These are phyloP conservation scores for Solanum arcanum DNA, from an alignment of 257 asterid species.

Conservation along the genomic window DNA sequence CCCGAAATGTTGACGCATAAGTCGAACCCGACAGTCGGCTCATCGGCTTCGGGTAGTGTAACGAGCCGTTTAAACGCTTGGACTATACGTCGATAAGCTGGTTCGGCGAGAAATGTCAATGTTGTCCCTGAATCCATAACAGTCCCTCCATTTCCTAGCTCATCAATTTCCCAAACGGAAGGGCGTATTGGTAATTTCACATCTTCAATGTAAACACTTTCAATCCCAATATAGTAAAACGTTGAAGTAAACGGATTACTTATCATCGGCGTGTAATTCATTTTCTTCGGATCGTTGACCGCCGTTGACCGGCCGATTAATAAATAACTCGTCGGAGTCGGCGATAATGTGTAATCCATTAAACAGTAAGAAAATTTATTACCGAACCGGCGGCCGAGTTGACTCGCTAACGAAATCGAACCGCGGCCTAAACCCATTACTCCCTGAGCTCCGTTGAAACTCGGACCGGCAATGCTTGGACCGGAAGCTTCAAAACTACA, in stretches of 20 bases:
- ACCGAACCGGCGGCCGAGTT: conserved; percentile 54
- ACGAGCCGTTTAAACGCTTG: conserved; percentile 37
- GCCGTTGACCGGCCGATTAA: conserved; percentile 38
- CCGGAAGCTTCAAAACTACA: conserved; percentile 61
- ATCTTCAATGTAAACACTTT: conserved; percentile 17
- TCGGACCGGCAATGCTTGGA: conserved; percentile 62
- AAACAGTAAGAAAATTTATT: conserved; percentile 67
- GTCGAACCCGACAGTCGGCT: conserved; percentile 38
- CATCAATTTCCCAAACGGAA: conserved; percentile 59
- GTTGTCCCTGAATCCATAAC: conserved; percentile 84
- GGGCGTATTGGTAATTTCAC: conserved; percentile 55
- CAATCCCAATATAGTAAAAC: conserved; percentile 58
- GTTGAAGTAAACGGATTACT: conserved; percentile 38
- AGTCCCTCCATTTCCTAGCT: conserved; percentile 67
- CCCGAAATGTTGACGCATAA: conserved; percentile 53
- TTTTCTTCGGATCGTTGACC: conserved; percentile 1
- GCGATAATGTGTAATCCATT: conserved; percentile 60
- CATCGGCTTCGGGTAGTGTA: conserved; percentile 23
- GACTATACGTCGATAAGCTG: conserved; percentile 45
- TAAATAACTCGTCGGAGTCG: conserved; percentile 67
- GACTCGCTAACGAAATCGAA: conserved; percentile 54
- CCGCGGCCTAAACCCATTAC: conserved; percentile 87
- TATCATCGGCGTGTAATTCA: conserved; percentile 56
- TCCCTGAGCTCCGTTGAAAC: conserved; percentile 52
- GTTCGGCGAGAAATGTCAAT: conserved; percentile 40